Percentiles rank a stretch among this genome's conserved stretches.
These are phyloP conservation scores for Thermoascus crustaceus DNA, from an alignment of 2,329 filamentous ascomycete species.

Conservation along the genomic window DNA sequence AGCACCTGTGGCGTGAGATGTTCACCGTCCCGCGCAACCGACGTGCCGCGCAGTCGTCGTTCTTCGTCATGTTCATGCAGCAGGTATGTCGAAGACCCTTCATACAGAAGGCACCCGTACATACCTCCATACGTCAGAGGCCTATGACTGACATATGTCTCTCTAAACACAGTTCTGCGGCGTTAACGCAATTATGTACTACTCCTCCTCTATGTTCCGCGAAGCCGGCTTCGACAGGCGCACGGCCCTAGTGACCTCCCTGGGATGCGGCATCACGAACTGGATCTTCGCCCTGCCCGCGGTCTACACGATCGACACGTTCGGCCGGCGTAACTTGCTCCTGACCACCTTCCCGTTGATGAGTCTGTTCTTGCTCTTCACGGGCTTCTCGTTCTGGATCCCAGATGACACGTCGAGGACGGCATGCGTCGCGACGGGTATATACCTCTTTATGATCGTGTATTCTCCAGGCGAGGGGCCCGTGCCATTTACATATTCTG, in stretches of 20 bases:
- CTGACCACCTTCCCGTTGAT: slow-evolving; percentile 57
- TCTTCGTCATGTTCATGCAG: slow-evolving; percentile 52
- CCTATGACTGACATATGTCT: too few relatives aligned
- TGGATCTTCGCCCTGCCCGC: slow-evolving; percentile 58
- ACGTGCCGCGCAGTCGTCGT: slow-evolving; percentile 48
- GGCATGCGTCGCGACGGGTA: slow-evolving; percentile 36
- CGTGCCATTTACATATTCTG: slow-evolving; percentile 58
- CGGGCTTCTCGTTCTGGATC: slow-evolving; percentile 42
- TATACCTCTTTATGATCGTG: slow-evolving; percentile 44
- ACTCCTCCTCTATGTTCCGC: slow-evolving; percentile 54
- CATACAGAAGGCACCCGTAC: too few relatives aligned
- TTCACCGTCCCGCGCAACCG: slow-evolving; percentile 56
- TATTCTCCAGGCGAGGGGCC: slow-evolving; percentile 52
- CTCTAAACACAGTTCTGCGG: too few relatives aligned
- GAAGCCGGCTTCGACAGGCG: slow-evolving; percentile 46
- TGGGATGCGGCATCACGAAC: slow-evolving; percentile 59
- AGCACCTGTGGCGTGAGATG: slow-evolving; percentile 49
- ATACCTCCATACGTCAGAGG: too few relatives aligned
- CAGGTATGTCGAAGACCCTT: too few relatives aligned
- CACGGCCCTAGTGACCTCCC: slow-evolving; percentile 50
- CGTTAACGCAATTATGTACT: slow-evolving; percentile 54
- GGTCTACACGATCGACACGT: slow-evolving; percentile 59
- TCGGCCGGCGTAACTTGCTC: slow-evolving; percentile 55
- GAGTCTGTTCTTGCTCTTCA: slow-evolving; percentile 40
- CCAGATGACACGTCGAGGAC: slow-evolving; percentile 24